Evolutionary conservation across 345 rosid species (phyloP).

Genomic region (Brassica cretica): DNA sequence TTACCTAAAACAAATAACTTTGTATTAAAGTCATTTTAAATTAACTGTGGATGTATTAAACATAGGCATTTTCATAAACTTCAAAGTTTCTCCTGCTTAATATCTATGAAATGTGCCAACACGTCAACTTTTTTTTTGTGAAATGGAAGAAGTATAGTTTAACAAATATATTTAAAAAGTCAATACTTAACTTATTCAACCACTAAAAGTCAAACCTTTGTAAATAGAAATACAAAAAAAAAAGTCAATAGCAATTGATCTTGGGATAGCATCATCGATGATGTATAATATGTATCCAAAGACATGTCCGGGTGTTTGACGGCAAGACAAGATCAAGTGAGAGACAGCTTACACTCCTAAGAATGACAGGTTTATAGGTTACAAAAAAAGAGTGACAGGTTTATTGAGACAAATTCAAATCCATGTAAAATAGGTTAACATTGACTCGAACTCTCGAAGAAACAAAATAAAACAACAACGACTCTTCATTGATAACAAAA

Average conservation of each 20-base stretch:
- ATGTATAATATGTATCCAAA: background rate
- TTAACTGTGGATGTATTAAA: background rate
- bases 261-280: background rate
- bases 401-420: constrained; percentile 24
- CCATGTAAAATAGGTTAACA: background rate
- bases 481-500: background rate
- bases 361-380: background rate
- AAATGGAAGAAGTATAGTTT: background rate
- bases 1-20: background rate
- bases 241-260: background rate
- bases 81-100: background rate
- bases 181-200: no score
- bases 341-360: constrained; percentile 1
- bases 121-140: background rate
- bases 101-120: background rate
- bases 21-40: background rate
- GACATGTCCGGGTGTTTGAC: constrained; percentile 22
- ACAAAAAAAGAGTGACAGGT: background rate
- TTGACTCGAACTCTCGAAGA: constrained; percentile 2
- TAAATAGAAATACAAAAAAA: background rate
- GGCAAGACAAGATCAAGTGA: constrained; percentile 8
- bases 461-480: background rate
- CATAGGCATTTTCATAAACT: background rate
- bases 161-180: background rate
- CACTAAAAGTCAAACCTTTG: background rate